These are phyloP conservation scores for Aphanomyces cochlioides DNA, from an alignment of 352 stramenopile species.

Conservation along the genomic window DNA sequence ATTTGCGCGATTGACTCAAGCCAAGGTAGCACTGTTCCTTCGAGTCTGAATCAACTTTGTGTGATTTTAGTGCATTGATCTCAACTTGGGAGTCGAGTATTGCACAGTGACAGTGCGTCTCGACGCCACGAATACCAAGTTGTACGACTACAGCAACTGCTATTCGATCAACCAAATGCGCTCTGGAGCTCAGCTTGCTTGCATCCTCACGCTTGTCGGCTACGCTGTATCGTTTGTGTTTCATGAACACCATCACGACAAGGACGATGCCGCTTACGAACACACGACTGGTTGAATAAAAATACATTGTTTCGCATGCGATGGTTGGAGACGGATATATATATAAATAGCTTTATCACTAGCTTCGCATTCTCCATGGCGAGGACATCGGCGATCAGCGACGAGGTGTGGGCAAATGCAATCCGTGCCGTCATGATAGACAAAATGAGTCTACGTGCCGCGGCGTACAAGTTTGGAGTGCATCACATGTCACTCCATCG, in stretches of 20 bases:
- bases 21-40: slow-evolving; percentile 13
- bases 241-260: background rate
- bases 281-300: no score
- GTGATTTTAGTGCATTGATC: slow-evolving; percentile 46
- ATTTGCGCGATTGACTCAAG: slow-evolving; percentile 41
- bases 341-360: no score
- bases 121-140: slow-evolving; percentile 58
- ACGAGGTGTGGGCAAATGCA: slow-evolving; percentile 58
- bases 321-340: no score
- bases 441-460: slow-evolving; percentile 55
- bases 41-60: slow-evolving; percentile 1
- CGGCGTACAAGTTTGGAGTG: slow-evolving; percentile 56
- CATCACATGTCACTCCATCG: slow-evolving; percentile 64
- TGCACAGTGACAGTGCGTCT: slow-evolving; percentile 53
- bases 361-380: slow-evolving; percentile 30
- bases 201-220: slow-evolving; percentile 67
- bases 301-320: no score
- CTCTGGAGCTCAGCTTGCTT: slow-evolving; percentile 54
- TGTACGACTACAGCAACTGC: slow-evolving; percentile 56
- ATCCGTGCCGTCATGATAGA: slow-evolving; percentile 61
- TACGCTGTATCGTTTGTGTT: slow-evolving; percentile 64
- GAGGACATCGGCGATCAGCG: slow-evolving; percentile 39
- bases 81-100: slow-evolving; percentile 52
- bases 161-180: slow-evolving; percentile 57
- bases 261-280: background rate